Conservation (phyloP, 306 rosid genomes). For the Cicer cuneatum region DNA sequence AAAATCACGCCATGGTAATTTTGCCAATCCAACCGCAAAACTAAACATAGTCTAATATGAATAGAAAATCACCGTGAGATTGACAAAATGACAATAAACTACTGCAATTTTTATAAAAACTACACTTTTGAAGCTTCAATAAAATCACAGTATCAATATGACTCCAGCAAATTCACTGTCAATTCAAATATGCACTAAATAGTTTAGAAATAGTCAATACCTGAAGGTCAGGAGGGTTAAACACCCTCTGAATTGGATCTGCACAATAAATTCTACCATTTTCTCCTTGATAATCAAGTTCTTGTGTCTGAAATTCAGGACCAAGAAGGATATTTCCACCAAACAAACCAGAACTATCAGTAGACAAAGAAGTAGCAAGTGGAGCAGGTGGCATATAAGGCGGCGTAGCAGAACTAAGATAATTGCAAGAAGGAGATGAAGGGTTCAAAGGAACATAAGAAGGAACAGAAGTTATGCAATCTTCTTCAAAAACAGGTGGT, state of each 20-base stretch:
- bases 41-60: no score
- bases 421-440: constrained; percentile 74
- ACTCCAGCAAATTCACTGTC: no score
- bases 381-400: constrained; percentile 63
- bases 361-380: constrained; percentile 62
- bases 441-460: constrained; percentile 77
- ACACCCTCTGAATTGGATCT: constrained; percentile 66
- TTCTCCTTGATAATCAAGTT: constrained; percentile 81
- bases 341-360: constrained; percentile 67
- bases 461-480: constrained; percentile 80
- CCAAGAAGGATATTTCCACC: constrained; percentile 61
- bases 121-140: no score
- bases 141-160: no score
- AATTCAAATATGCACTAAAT: no score
- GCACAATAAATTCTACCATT: constrained; percentile 68
- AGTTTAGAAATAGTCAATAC: constrained; percentile 49
- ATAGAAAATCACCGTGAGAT: no score
- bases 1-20: no score
- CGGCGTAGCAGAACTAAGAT: constrained; percentile 58
- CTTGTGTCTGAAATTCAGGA: constrained; percentile 75
- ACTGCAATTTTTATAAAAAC: no score
- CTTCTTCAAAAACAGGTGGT: constrained; percentile 75
- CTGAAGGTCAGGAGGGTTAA: constrained; percentile 87
- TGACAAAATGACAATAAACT: no score
- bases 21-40: no score